Base-by-base conservation (phyloP, 2,329 filamentous ascomycete genomes). In the Xylaria sp. region DNA sequence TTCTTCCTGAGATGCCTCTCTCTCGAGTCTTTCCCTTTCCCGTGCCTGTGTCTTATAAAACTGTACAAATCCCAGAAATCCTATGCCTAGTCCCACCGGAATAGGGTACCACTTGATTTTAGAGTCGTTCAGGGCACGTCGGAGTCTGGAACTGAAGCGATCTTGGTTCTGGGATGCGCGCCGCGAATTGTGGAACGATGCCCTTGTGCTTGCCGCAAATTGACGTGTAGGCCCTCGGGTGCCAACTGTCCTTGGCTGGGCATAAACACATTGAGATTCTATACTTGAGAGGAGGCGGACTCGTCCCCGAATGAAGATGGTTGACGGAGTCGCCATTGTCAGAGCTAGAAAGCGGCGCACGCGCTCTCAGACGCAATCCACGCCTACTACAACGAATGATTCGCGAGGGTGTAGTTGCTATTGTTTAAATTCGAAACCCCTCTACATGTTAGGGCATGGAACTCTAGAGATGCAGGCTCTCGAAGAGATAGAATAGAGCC, bases 31-130 rank as follows among this genome's bases (percentile, higher is more conserved):
- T 73, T 88, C 86, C 73, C 87, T 85, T 69, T 89, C 85, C n/a
- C 86, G 79, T 28, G 80, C 78, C 15, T 84, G 89, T 65, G 93
- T 88, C 78, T 93, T 93, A 81, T 95, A 96, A 79, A 97, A 90
- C 76, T 97, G 94, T 60, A 94, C 86, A 61, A 92, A 84, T 28
- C 94, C 94, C 9, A 98, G 85, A 76, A 97, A 94, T 66, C 89
- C 93, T 76, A 97, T 90, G 69, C 94, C 94, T 25, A 97, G 85
- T 31, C 91, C 93, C 65, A 97, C 88, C 25, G 94, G 94, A 74
- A 98, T 97, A 56, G 92, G 93, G 81, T 94, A 93, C 94, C 94
- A 98, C 83, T 92, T 89, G 70, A 96, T 86, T 80, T 85, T 88
- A 72, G 83, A 84, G 73, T 84, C 85, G 71, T 81, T 83, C 62